Evolutionary conservation across 768 basidiomycete genomes (phyloP), one percentile per base, ranked within the genome.

Genomic region (Boletus bicolor): DNA sequence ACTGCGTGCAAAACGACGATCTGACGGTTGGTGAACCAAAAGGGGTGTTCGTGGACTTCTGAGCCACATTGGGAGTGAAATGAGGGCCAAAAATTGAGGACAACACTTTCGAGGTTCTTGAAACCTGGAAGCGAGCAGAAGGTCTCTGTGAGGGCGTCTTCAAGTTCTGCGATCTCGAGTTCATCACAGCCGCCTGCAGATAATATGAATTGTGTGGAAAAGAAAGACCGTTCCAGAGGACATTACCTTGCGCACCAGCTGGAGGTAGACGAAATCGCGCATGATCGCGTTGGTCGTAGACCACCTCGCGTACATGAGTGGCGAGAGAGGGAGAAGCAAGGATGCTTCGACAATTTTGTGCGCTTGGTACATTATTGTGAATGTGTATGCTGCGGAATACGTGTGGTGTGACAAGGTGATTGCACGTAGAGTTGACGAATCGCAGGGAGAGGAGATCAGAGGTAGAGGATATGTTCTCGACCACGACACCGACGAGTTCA

Each of bases 11-110:
- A 44, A 4, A 71, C 53, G 1, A 59, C 35, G 32, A 65, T 30
- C 46, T 71, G 69, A 37, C 71, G 69, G 49, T 58, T 61, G 35
- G 69, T 59, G 48, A 72, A 71, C 69, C 69, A 71, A 44, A 60
- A 71, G 5, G 69, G 71, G 19, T 65, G 60, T 15, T 71, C 71
- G 17, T 50, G 65, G 8, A 65, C 41, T 44, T 71, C 69, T 10
- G 30, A 14, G 2, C 63, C 69, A 6, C 19, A 34, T 15, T 67
- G 60, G 7, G 69, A 64, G 24, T 49, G 51, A 56, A 71, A 72
- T 0, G 67, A 67, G 8, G 69, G 69, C 69, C 69, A 71, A 34
- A 71, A 71, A 50, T 64, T 69, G 49, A 72, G 63, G 7, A 53
- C 49, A 14, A 71, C 53, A 8, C 50, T 55, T 37, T 61, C 55